Evolutionary conservation across 1,284 basidiomycete genomes (phyloP).

Genomic region (Ganoderma resinaceum): DNA sequence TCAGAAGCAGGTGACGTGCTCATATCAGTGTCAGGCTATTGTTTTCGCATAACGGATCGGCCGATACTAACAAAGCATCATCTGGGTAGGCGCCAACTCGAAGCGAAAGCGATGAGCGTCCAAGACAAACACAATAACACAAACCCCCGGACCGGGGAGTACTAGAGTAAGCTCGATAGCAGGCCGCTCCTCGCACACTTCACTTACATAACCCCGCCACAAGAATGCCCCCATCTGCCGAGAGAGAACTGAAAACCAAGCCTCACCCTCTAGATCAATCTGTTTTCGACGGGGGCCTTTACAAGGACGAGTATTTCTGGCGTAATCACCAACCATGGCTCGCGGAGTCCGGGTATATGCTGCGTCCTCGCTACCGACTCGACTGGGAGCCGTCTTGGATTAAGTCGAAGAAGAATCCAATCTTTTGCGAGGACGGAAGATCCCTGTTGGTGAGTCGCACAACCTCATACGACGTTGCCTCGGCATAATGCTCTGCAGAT

Average conservation of each 20-base stretch:
- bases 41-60: background rate
- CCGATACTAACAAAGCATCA: background rate
- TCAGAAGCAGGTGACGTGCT: background rate
- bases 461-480: background rate
- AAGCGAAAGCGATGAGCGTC: too few relatives aligned
- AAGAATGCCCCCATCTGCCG: background rate
- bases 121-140: too few relatives aligned
- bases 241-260: background rate
- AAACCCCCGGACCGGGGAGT: too few relatives aligned
- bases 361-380: slow-evolving; percentile 24
- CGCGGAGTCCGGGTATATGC: slow-evolving; percentile 23
- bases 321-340: background rate
- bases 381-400: slow-evolving; percentile 29
- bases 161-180: too few relatives aligned
- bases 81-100: too few relatives aligned
- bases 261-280: background rate
- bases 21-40: background rate
- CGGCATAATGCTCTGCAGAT: background rate
- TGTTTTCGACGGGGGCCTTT: background rate
- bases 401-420: background rate
- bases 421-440: slow-evolving; percentile 21
- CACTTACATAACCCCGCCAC: too few relatives aligned
- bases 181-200: too few relatives aligned
- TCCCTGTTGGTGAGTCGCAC: background rate
- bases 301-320: background rate